Percentiles rank a stretch among this genome's conserved stretches.
Conservation (phyloP, 2,329 filamentous ascomycete species). For the Clonostachys chloroleuca region DNA sequence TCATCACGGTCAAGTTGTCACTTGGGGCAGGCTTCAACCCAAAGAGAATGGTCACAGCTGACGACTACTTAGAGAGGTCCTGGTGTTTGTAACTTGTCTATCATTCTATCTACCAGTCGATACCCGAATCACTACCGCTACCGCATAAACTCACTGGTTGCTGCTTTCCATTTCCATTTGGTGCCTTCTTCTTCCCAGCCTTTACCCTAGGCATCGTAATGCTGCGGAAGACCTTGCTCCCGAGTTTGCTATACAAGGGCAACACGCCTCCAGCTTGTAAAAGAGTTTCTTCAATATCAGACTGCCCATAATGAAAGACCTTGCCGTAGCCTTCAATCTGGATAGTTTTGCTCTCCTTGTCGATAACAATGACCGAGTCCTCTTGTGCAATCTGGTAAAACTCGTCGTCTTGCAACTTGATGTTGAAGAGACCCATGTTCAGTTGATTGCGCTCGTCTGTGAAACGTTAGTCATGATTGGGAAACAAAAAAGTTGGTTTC, state of each 20-base stretch:
- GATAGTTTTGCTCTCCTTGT: conserved; percentile 7
- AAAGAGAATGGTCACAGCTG: too few relatives aligned
- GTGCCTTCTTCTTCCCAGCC: neutral
- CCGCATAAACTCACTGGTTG: too few relatives aligned
- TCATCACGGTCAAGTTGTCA: too few relatives aligned
- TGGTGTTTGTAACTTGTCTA: too few relatives aligned
- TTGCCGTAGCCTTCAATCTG: conserved; percentile 2
- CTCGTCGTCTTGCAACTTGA: conserved; percentile 4
- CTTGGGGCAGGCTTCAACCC: too few relatives aligned
- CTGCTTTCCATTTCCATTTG: too few relatives aligned
- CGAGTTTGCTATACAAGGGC: conserved; percentile 5
- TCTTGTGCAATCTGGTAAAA: conserved; percentile 7
- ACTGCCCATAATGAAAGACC: conserved; percentile 4
- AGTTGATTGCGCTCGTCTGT: conserved; percentile 9
- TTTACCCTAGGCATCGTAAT: conserved; percentile 3
- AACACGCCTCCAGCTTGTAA: conserved; percentile 7
- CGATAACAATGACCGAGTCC: conserved; percentile 5
- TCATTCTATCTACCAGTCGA: too few relatives aligned
- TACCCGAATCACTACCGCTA: too few relatives aligned
- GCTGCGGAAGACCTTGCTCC: conserved; percentile 5
- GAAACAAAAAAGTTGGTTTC: too few relatives aligned
- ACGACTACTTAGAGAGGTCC: too few relatives aligned
- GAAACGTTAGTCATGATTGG: neutral
- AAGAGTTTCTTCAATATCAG: conserved; percentile 6
- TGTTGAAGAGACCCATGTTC: conserved; percentile 8